Evolutionary conservation across 2,329 filamentous ascomycete species (phyloP), one percentile per base, ranked within the genome.

Genomic region (Aspergillus calidoustus): DNA sequence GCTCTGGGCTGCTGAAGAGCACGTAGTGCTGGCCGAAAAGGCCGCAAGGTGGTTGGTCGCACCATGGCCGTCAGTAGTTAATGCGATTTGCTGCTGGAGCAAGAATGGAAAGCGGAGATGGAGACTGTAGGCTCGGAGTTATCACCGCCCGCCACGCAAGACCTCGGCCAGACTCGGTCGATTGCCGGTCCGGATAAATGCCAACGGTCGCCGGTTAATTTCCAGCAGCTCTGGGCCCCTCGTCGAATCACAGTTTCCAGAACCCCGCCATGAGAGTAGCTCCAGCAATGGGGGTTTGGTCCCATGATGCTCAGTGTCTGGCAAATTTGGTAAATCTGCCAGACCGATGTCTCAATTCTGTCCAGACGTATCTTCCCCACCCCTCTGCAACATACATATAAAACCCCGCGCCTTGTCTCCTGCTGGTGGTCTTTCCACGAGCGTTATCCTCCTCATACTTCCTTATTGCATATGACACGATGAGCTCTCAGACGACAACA

Each of bases 401-500:
- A 50, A 50, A 57, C n/a, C 23, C 41, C 25, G 9, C 25, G 53
- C 25, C 53, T 34, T 11, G 41, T 13, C 43, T 30, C 34, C 48
- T 19, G 47, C 23, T 23, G 47, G n/a, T 50, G 17, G 25, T 50
- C 13, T n/a, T 30, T 25, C 11, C 31, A 22, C 8, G 43, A 22
- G 4, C 11, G 17, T 25, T 11, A 31, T 19, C 25, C n/a, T 41
- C 13, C 15, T 46, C 31, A 13, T 30, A 15, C 22, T 8, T 30
- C 9, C 52, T n/a, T 22, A 17, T 11, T 30, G 31, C 38, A 28
- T 47, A 15, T 44, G 15, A 44, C 46, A 31, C n/a, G 30, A 51
- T 44, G 54, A 48, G 30, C 30, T 56, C 54, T 3, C 47, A 30
- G 31, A 57, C 47, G 28, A 19, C 55, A 46, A 66, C 69, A 34